Evolutionary conservation across 208 protist species (phyloP).

Genomic region (Vickermania spadyakhi): DNA sequence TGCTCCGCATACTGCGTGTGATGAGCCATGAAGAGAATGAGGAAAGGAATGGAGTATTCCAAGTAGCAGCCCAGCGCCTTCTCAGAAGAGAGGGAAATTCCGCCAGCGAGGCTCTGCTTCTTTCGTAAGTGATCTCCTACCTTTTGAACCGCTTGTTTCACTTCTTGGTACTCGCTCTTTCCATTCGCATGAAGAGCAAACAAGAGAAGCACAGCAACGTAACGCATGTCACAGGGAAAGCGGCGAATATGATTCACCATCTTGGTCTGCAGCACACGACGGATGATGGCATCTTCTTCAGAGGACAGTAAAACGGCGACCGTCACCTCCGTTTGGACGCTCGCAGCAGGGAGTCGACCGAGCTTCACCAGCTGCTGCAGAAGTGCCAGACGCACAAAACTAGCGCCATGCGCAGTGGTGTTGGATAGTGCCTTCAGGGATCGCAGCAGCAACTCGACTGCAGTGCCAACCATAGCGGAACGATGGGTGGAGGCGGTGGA

Average conservation of each 20-base stretch:
- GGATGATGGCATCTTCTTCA: constrained; percentile 46
- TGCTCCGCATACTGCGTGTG: constrained; percentile 65
- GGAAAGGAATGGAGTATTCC: constrained; percentile 75
- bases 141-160: constrained; percentile 27
- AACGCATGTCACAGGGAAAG: constrained; percentile 47
- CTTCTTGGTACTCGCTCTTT: constrained; percentile 32
- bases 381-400: constrained; percentile 22
- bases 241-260: constrained; percentile 22
- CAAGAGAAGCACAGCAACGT: constrained; percentile 55
- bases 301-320: constrained; percentile 54
- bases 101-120: constrained; percentile 22
- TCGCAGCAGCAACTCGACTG: neutral
- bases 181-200: constrained; percentile 57
- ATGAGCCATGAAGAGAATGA: constrained; percentile 71
- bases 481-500: neutral
- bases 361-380: constrained; percentile 54
- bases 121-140: constrained; percentile 41
- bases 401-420: constrained; percentile 4
- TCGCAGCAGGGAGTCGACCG: constrained; percentile 24
- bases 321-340: constrained; percentile 49
- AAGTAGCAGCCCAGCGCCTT: constrained; percentile 50
- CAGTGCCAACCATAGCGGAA: neutral
- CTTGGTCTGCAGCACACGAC: constrained; percentile 44
- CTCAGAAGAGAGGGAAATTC: constrained; percentile 29
- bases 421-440: constrained; percentile 2